phyloP scores from a whole-genome alignment of 106 monocot genomes.

The Dendrobium catenatum region DNA sequence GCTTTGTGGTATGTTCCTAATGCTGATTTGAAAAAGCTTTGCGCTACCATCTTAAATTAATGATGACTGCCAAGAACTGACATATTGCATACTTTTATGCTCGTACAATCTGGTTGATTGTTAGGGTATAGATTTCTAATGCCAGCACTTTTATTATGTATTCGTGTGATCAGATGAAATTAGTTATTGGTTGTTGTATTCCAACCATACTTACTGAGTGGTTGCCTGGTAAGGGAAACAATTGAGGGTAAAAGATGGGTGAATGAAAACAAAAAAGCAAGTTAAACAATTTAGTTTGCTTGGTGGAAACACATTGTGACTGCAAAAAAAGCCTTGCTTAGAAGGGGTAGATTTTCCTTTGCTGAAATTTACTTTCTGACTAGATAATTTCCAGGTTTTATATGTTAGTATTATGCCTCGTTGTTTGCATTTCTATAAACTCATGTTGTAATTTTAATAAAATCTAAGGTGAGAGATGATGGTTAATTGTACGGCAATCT shows the following conservation, averaged over 20 bases:
- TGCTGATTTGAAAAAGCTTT: neutral
- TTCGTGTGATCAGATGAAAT: neutral
- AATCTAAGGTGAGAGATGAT: constrained; percentile 3
- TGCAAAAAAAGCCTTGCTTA: neutral
- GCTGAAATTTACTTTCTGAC: neutral
- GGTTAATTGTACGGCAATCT: neutral
- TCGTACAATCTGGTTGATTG: neutral
- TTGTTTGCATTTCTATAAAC: neutral
- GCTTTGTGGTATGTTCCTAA: neutral
- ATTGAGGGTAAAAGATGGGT: neutral
- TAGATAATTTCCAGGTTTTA: neutral
- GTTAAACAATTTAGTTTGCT: too few relatives aligned
- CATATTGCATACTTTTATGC: neutral
- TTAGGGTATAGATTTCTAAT: neutral
- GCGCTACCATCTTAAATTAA: neutral
- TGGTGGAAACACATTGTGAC: too few relatives aligned
- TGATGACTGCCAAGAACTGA: neutral
- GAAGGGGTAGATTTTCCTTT: neutral
- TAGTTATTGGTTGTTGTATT: neutral
- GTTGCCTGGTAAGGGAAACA: neutral
- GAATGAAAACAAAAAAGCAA: too few relatives aligned
- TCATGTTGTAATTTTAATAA: neutral
- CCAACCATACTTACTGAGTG: neutral
- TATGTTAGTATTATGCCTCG: neutral
- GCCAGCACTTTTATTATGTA: neutral